These are phyloP conservation scores for Backusella circina DNA, from an alignment of 192 early-diverging fungal genomes.

Conservation along the genomic window DNA sequence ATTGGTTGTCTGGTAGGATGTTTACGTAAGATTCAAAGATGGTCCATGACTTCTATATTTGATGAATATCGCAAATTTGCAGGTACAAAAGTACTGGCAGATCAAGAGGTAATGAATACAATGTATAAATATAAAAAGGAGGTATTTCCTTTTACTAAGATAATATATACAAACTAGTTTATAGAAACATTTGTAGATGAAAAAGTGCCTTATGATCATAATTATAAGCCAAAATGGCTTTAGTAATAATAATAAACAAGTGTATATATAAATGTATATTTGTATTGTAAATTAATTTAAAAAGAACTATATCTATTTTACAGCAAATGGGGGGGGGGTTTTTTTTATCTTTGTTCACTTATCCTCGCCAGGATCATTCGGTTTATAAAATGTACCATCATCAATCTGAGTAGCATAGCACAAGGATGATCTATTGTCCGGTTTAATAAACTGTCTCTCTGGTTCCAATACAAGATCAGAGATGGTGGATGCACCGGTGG, in stretches of 20 bases:
- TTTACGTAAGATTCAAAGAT: slow-evolving; percentile 88
- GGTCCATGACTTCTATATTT: slow-evolving; percentile 97
- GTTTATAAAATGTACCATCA: slow-evolving; percentile 12
- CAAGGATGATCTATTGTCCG: slow-evolving; percentile 14
- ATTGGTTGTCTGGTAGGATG: slow-evolving; percentile 94
- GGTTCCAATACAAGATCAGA: not conserved
- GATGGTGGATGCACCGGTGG: not conserved
- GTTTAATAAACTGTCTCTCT: not conserved
- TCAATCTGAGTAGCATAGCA: not conserved
- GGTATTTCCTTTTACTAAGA: not conserved
- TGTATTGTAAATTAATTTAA: too few species aligned
- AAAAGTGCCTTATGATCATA: slow-evolving; percentile 40
- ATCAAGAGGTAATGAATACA: slow-evolving; percentile 83
- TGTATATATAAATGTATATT: not conserved
- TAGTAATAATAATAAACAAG: not conserved
- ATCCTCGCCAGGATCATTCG: slow-evolving; percentile 1
- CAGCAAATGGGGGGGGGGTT: too few species aligned
- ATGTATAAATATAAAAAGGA: not conserved
- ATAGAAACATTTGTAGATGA: slow-evolving; percentile 52
- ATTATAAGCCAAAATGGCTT: slow-evolving; percentile 51
- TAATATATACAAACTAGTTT: slow-evolving; percentile 29
- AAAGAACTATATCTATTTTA: not conserved
- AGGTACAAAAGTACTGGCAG: slow-evolving; percentile 84
- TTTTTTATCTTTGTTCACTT: not conserved
- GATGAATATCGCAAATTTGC: slow-evolving; percentile 96